Evolutionary conservation across 805 yeast genomes (phyloP), one percentile per base, ranked within the genome.

Genomic region (Starmera pachycereana): DNA sequence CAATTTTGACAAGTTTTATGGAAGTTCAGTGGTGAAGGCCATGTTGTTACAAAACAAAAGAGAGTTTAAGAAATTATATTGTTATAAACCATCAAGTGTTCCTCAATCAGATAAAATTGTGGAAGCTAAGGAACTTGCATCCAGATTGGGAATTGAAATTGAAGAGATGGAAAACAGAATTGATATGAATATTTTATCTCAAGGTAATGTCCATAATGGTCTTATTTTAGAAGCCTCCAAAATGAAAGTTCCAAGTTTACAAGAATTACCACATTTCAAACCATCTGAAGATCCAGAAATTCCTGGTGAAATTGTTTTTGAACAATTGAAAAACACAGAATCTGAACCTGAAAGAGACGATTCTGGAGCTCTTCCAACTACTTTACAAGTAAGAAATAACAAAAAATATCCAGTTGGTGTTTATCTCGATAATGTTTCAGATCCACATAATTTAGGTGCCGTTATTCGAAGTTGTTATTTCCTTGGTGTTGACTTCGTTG

Each of bases 371-470:
- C 27, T 22, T 22, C 27, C 27, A 22, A 8, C 27, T 8, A 22
- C 6, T 22, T 22, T 22, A 5, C 27, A 4, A 4, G 9, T 22
- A 4, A 22, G 27, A 10, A 12, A 13, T 5, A 18, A 33, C 4
- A 12, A 18, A 8, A 33, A 19, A n/a, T 22, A 33, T n/a, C 94
- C 96, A 3, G 50, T 88, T 13, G 96, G 87, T 0, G 48, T 87
- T 4, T 86, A 71, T 50, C 60, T 87, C 22, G 96, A 87, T 57
- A 86, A 83, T 43, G 69, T 88, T 35, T 75, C 84, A 12, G 96
- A 87, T 57, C 90, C 96, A 1, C 94, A 85, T 56, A 87, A 87
- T 55, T 66, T 85, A 49, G 96, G 96, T 8, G 92, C 90, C 19
- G 75, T 87, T 34, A 60, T 84, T 27, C 65, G 96, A 54, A 74